phyloP scores from a whole-genome alignment of 1,139 yeast genomes.

The Pichia cactophila region DNA sequence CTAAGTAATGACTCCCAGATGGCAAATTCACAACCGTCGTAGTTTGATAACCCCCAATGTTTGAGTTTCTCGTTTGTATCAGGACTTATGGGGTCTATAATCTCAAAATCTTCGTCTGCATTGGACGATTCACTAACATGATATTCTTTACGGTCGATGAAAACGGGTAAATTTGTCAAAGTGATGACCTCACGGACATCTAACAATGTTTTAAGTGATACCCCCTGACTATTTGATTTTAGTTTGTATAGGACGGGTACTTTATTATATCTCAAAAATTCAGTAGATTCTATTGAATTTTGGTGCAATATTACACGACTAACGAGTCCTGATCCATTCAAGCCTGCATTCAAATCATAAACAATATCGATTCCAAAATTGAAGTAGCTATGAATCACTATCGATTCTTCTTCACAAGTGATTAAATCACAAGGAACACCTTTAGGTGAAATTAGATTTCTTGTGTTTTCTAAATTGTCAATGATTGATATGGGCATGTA shows the following conservation, averaged over 20 bases:
- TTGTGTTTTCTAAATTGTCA: not conserved
- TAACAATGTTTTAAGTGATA: not conserved
- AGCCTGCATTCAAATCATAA: conserved; percentile 34
- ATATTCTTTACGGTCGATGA: conserved; percentile 44
- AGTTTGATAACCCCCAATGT: conserved; percentile 47
- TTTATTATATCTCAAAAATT: conserved; percentile 43
- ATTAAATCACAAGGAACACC: not conserved
- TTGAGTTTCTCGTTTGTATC: conserved; percentile 15
- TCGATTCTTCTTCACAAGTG: conserved; percentile 4
- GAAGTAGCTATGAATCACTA: conserved; percentile 50
- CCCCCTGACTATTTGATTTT: no score
- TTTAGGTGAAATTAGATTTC: not conserved
- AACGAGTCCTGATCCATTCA: conserved; percentile 29
- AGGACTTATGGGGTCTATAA: conserved; percentile 13
- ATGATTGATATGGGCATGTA: conserved; percentile 5
- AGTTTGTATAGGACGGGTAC: conserved; percentile 9
- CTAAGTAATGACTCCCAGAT: conserved; percentile 49
- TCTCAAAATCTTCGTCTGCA: conserved; percentile 23
- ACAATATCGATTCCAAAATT: conserved; percentile 46
- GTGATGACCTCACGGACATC: not conserved
- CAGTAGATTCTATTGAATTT: conserved; percentile 42
- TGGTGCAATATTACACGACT: conserved; percentile 42
- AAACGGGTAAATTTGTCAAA: conserved; percentile 30
- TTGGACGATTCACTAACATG: conserved; percentile 29
- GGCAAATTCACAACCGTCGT: conserved; percentile 39